Base-by-base conservation (phyloP, 108 stramenopile species). In the Skeletonema menzelii region DNA sequence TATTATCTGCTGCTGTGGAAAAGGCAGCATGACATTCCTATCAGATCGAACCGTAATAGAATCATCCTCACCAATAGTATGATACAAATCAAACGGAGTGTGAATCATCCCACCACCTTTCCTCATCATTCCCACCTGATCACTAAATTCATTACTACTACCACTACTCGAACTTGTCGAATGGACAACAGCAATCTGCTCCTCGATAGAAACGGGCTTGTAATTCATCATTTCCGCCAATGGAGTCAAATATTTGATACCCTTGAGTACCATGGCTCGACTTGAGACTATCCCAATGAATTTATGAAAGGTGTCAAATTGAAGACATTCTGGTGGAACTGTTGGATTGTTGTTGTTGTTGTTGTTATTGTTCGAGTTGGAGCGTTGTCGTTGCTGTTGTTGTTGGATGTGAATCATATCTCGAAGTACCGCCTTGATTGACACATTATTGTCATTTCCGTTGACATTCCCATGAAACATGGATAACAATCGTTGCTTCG, bases 161-260 rank as follows among this genome's bases (percentile, higher is more conserved):
- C 59, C 42, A 63, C 15, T 65, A n/a, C n/a, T n/a, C n/a, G n/a
- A n/a, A n/a, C n/a, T n/a, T n/a, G n/a, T n/a, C 17, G 46, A 12
- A 19, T 47, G 46, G 6, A n/a, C 46, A 46, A 46, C 44, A 46
- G 17, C 44, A 32, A 32, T 7, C 46, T 47, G 46, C 17, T 47
- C 46, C 46, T 4, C 10, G 17, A 17, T 17, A 47, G 46, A 19
- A 47, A 47, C 46, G 4, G 85, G 86, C 26, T 65, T 44, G 76
- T 95, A 88, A 80, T 97, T 97, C 24, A 90, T 76, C 85, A 95
- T 88, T 35, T 95, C 94, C 13, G 93, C 92, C 61, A 95, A 47
- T 10, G 96, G 96, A 22, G 86, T 75, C 27, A 97, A 35, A 49
- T 83, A 69, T 76, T 88, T 90, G 24, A 47, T 63, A 24, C 91